A percentile compares a stretch with the other conserved stretches of the same genome.
Evolutionary conservation across 805 yeast genomes (phyloP).

Genomic region (Brettanomyces anomalus): DNA sequence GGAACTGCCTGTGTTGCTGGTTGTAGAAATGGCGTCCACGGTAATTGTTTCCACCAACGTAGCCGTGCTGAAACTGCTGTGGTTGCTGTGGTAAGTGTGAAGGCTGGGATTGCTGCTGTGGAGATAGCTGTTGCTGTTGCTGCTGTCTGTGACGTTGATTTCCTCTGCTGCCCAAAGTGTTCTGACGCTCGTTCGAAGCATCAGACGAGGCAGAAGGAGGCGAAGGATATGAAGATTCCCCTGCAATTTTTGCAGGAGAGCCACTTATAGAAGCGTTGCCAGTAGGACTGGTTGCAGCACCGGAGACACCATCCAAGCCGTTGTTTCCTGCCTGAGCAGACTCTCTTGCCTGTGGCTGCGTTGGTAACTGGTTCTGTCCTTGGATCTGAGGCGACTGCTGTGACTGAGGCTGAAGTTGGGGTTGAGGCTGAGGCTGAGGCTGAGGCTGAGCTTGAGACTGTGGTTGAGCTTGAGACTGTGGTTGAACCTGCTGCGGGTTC

Average conservation of each 20-base stretch:
- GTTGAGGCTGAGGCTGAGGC: constrained; percentile 10
- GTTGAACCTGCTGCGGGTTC: constrained; percentile 11
- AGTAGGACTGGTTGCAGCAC: not conserved
- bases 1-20: constrained; percentile 17
- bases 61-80: constrained; percentile 11
- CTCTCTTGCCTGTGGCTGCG: not conserved
- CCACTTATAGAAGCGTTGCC: not conserved
- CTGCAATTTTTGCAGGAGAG: not conserved
- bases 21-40: constrained; percentile 4
- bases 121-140: too few relatives aligned
- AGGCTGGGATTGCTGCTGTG: not conserved
- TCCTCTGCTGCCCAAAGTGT: not conserved
- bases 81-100: constrained; percentile 9
- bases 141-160: too few relatives aligned
- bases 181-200: not conserved
- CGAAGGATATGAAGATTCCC: not conserved
- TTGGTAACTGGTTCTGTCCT: constrained; percentile 1
- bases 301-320: not conserved
- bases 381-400: constrained; percentile 16
- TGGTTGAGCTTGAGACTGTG: constrained; percentile 12
- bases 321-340: not conserved
- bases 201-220: not conserved
- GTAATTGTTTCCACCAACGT: constrained; percentile 8
- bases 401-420: constrained; percentile 9
- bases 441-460: constrained; percentile 7